A percentile compares a stretch with the other conserved stretches of the same genome.
Conservation (phyloP, 139 green algal species). For the Zygnema cylindricum region DNA sequence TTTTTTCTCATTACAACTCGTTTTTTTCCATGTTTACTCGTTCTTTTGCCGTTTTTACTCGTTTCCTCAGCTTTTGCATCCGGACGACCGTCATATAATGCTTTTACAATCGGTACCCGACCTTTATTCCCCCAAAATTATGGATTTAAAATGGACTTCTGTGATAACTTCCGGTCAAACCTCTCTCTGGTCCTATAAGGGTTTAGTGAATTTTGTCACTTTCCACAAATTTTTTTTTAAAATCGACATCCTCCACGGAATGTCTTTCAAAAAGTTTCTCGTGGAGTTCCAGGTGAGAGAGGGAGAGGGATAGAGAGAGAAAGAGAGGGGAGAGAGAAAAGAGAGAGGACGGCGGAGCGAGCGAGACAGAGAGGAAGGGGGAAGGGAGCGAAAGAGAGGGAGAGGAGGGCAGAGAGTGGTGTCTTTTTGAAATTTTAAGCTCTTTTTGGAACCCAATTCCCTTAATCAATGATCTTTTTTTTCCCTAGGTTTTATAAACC, state of each 20-base stretch:
- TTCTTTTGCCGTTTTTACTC: background rate
- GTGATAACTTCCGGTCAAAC: background rate
- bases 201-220: background rate
- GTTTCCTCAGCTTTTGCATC: background rate
- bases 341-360: no score
- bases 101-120: background rate
- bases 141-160: background rate
- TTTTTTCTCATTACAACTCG: background rate
- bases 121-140: background rate
- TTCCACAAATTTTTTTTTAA: background rate
- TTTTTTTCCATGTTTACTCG: background rate
- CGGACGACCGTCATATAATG: background rate
- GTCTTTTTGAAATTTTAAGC: no score
- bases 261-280: background rate
- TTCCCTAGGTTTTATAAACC: no score
- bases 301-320: no score
- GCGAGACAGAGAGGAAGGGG: no score
- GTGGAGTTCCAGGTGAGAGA: background rate
- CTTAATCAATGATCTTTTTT: no score
- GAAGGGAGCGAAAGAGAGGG: no score
- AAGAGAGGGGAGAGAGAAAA: no score
- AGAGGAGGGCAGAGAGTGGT: no score
- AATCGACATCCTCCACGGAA: background rate
- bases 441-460: no score
- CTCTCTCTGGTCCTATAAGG: background rate